Base-by-base conservation (phyloP, 2,329 filamentous ascomycete genomes). In the Claviceps pazoutovae region DNA sequence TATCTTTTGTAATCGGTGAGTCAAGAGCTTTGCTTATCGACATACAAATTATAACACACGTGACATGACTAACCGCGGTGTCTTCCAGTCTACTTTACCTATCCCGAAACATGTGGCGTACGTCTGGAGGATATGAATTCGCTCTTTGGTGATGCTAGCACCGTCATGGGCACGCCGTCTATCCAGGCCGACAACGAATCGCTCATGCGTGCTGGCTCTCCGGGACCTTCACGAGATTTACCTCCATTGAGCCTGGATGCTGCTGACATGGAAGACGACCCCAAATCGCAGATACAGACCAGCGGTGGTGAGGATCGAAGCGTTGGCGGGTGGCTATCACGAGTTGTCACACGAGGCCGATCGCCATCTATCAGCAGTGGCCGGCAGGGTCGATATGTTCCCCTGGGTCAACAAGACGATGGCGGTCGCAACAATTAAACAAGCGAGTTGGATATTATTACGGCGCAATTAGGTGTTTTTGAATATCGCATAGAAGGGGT, bases 71-170 rank as follows among this genome's bases (percentile, higher is more conserved):
- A 41, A 49, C 55, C 44, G 50, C 54, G 64, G 42, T 54, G 65
- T 42, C 23, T 26, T 14, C 9, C 57, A 96, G 93, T 98, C 7
- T 98, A 91, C 70, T 97, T 97, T 69, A 80, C 95, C 59, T 98
- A 97, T 66, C 93, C 93, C 34, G 93, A 98, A 69, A 98, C 93
- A 0, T 93, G 90, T 59, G 94, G 94, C 61, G 83, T 98, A 53
- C 84, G 90, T 53, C 76, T 98, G 49, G 93, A 98, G 69, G 93
- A 98, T 59, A 98, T 98, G 93, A 88, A 95, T 65, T 78, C 82
- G 2, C 71, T 98, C 16, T 98, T 98, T 62, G 93, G 93, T 57
- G 93, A 98, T 66, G 87, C 90, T 38, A 93, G 87, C 26, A 90
- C 88, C 2, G 80, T 84, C 11, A 83, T 87, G 48, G 76, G 74